Evolutionary conservation across 1,284 basidiomycete genomes (phyloP).

Genomic region (Microbotryum scabiosae): DNA sequence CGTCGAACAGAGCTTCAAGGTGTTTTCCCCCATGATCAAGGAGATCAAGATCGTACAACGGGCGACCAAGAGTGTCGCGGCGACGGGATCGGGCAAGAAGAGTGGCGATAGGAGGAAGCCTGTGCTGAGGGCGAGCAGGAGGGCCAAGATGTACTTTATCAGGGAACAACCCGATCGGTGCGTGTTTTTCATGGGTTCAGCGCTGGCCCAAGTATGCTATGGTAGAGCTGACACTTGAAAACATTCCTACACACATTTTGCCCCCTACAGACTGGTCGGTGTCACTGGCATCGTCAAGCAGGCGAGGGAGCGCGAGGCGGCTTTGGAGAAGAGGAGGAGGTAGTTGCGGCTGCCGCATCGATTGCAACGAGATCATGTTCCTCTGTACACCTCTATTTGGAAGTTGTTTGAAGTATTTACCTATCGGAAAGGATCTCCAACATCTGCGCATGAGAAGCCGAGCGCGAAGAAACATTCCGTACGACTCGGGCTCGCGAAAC

Average conservation of each 20-base stretch:
- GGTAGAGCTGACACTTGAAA: neutral
- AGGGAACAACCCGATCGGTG: slow-evolving; percentile 28
- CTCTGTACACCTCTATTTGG: no score
- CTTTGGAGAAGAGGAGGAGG: no score
- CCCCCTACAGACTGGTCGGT: neutral
- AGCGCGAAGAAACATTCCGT: no score
- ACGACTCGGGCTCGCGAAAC: no score
- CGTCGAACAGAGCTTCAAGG: slow-evolving; percentile 81
- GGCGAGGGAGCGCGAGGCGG: slow-evolving; percentile 3
- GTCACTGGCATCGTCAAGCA: slow-evolving; percentile 9
- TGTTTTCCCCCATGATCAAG: slow-evolving; percentile 73
- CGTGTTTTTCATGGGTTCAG: neutral
- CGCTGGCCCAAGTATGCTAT: no score
- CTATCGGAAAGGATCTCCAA: no score
- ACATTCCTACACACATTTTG: no score
- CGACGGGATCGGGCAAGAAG: slow-evolving; percentile 15
- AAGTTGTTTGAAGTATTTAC: no score
- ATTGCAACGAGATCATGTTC: no score
- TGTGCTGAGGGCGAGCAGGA: slow-evolving; percentile 10
- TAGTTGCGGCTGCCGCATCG: no score
- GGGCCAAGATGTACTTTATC: slow-evolving; percentile 33
- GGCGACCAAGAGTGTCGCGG: slow-evolving; percentile 20
- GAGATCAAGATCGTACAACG: slow-evolving; percentile 56
- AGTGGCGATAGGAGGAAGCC: slow-evolving; percentile 25
- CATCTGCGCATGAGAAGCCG: no score